Conservation (phyloP, 495 filamentous ascomycete species). For the Penicillium parvum region DNA sequence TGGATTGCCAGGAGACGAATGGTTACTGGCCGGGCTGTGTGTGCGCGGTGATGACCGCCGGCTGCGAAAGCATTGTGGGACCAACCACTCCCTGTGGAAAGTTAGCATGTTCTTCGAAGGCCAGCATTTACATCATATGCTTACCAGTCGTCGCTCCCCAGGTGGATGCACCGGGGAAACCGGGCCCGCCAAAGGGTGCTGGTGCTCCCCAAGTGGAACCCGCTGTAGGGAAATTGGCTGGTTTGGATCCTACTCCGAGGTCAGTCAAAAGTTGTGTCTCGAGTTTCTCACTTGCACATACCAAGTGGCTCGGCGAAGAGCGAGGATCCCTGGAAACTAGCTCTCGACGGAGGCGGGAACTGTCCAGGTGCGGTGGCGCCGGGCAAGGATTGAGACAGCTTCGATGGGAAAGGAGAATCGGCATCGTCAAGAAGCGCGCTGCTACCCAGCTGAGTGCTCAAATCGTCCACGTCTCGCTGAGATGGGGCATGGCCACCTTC, state of each 20-base stretch:
- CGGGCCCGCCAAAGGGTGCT: slow-evolving; percentile 39
- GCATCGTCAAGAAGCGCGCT: slow-evolving; percentile 86
- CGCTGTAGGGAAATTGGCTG: slow-evolving; percentile 26
- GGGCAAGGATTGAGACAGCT: slow-evolving; percentile 39
- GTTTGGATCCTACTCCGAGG: slow-evolving; percentile 26
- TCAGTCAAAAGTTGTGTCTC: slow-evolving; percentile 9
- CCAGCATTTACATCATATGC: slow-evolving; percentile 2
- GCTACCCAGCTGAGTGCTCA: slow-evolving; percentile 84
- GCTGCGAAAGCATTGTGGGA: slow-evolving; percentile 49
- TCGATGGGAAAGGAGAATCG: slow-evolving; percentile 49
- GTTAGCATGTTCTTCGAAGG: slow-evolving; percentile 13
- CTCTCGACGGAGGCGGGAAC: slow-evolving; percentile 35
- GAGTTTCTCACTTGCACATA: neutral
- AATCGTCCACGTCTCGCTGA: slow-evolving; percentile 59
- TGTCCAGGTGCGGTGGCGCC: slow-evolving; percentile 30
- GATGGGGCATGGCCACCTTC: slow-evolving; percentile 35
- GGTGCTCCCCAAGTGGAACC: slow-evolving; percentile 32
- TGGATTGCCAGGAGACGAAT: slow-evolving; percentile 56
- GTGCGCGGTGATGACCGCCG: slow-evolving; percentile 39
- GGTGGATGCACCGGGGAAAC: slow-evolving; percentile 36
- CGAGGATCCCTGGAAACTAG: slow-evolving; percentile 45
- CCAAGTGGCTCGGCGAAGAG: slow-evolving; percentile 50
- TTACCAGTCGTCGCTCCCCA: slow-evolving; percentile 42
- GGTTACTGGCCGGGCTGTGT: slow-evolving; percentile 49
- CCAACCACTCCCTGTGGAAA: slow-evolving; percentile 43